Evolutionary conservation across 139 green algal species (phyloP).

Genomic region (Pleodorina starrii): DNA sequence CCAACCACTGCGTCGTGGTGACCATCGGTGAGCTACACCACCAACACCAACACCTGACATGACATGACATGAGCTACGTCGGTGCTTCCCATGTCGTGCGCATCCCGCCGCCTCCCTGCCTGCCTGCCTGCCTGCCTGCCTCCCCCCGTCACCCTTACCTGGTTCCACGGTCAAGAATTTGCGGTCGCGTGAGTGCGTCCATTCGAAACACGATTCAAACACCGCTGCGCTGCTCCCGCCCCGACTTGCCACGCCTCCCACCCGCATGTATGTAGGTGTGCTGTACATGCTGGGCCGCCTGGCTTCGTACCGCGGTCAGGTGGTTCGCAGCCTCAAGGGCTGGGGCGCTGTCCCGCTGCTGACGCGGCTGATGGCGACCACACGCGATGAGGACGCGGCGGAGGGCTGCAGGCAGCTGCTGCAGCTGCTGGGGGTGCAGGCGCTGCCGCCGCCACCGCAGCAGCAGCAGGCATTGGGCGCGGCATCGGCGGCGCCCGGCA

Average conservation of each 20-base stretch:
- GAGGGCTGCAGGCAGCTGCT: constrained; percentile 45
- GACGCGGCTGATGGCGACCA: constrained; percentile 33
- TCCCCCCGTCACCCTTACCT: no score
- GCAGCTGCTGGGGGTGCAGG: background rate
- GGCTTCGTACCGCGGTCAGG: constrained; percentile 5
- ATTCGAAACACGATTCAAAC: no score
- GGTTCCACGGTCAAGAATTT: no score
- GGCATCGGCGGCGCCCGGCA: no score
- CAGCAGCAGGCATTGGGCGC: no score
- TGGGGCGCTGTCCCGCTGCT: constrained; percentile 47
- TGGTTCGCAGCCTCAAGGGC: constrained; percentile 12
- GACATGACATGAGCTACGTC: no score
- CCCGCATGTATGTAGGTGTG: background rate
- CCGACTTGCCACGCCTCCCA: background rate
- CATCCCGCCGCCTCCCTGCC: no score
- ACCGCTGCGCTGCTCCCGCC: no score
- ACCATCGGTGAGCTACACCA: constrained; percentile 13
- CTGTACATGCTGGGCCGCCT: constrained; percentile 54
- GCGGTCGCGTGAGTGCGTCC: no score
- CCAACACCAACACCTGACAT: no score
- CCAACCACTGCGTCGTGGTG: constrained; percentile 44
- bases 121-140: no score
- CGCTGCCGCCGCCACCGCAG: background rate
- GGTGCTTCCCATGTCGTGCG: no score
- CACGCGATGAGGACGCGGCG: constrained; percentile 37